Base-by-base conservation (phyloP, 768 basidiomycete genomes). In the Lactarius pseudohatsudake region DNA sequence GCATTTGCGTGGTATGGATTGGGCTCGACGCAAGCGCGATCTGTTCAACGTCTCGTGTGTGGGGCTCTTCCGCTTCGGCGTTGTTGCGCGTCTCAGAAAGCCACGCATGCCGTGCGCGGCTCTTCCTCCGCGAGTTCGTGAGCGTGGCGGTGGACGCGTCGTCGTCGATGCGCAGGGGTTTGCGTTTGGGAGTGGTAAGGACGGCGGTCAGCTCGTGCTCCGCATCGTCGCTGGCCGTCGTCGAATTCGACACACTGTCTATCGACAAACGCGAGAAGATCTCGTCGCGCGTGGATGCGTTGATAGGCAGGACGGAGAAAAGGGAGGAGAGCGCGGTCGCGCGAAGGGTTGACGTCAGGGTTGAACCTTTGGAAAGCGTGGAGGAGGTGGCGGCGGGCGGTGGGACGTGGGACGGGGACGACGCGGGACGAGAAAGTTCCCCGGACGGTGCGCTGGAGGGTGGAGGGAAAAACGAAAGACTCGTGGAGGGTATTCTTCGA, bases 381-480 rank as follows among this genome's bases (percentile, higher is more conserved):
- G 64, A 36, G 40, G 45, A 6, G 53, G 40, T 61, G 32, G 45
- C 20, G 38, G 40, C 47, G 32, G 59, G 38, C 45, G 61, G 64
- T 18, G 40, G 55, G 54, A 26, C 45, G 40, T 20, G 59, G 16
- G 55, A 60, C 2, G 38, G 18, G 18, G 57, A 43, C 10, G 28
- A 34, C 9, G 28, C 34, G 22, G 57, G 20, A 45, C 20, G 43
- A 28, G 60, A 20, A 28, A 13, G 34, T 3, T 54, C 26, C n/a
- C 54, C 30, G 4, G 61, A 61, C 2, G 40, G 26, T 11, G 64
- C 59, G 62, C 59, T 40, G 15, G 69, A 26, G 4, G 70, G 62
- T 28, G 70, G 76, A 11, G 75, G 76, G 43, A 78, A 78, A 66
- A 74, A 78, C 0, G 76, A 74, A 11, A 77, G 69, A 38, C 72